Base-by-base conservation (phyloP, 305 asterid species). In the Lippia alba region DNA sequence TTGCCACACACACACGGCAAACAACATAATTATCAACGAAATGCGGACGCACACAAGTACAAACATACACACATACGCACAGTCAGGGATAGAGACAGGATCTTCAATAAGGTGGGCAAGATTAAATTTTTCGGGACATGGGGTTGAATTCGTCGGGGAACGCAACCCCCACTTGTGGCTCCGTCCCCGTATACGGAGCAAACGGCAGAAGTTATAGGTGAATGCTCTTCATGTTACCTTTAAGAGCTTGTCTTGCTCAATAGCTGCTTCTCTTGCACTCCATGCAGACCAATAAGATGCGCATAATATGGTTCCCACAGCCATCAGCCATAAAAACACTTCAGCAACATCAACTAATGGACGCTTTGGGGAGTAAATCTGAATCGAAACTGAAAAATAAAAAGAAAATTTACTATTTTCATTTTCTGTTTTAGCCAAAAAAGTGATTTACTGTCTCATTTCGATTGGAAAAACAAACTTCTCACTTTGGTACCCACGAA, bases 241-340 rank as follows among this genome's bases (percentile, higher is more conserved):
- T 58, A 86, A 74, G 61, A 82, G 84, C 77, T 86, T 90, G 64
- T 90, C 96, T 51, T 82, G 87, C 78, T 86, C 95, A 66, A 84
- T 75, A 69, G 91, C 89, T 40, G 87, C 86, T 80, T 90, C 88
- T 76, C 85, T 80, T 14, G 96, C 96, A 61, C 78, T 86, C 91
- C 91, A 88, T 11, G 96, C 92, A 40, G 95, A 90, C 96, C 95
- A 90, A 78, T 84, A 88, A 55, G 95, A 90, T 50, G 92, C 89
- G 69, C 89, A 86, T 69, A 86, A 68, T 66, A 90, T 82, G 61
- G 96, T 86, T 17, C 92, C 85, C 57, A 88, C 88, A 20, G 95
- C 96, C 91, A 90, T 90, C 61, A 90, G 84, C 96, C 96, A 90
- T 64, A 90, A 66, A 58, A 90, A 90, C 36, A 90, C 92, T 79